phyloP scores from a whole-genome alignment of 495 filamentous ascomycete species.

The Podospora fimiseda region DNA sequence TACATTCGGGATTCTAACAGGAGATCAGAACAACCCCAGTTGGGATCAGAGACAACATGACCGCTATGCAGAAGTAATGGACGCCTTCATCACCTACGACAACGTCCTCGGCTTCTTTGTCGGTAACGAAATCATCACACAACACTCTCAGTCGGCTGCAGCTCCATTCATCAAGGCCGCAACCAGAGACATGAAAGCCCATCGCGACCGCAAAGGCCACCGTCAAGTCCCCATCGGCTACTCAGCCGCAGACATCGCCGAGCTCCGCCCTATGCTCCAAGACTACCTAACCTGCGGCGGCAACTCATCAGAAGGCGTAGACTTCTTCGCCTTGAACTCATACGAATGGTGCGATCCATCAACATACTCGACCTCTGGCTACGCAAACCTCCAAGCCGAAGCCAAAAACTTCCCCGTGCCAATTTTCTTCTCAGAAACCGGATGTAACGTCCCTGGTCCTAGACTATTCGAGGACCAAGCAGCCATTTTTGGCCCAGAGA shows the following conservation, averaged over 20 bases:
- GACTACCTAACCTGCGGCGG: slow-evolving; percentile 76
- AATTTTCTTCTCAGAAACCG: slow-evolving; percentile 81
- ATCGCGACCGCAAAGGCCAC: slow-evolving; percentile 71
- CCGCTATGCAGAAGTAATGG: slow-evolving; percentile 64
- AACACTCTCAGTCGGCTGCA: slow-evolving; percentile 53
- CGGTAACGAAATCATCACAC: slow-evolving; percentile 77
- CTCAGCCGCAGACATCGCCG: slow-evolving; percentile 79
- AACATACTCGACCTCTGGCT: slow-evolving; percentile 61
- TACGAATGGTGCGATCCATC: slow-evolving; percentile 82
- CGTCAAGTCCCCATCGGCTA: slow-evolving; percentile 81
- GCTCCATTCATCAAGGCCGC: slow-evolving; percentile 81
- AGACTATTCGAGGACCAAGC: slow-evolving; percentile 70
- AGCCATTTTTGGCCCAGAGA: slow-evolving; percentile 66
- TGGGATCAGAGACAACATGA: slow-evolving; percentile 68
- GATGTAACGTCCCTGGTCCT: slow-evolving; percentile 62
- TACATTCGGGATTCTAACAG: too few relatives aligned
- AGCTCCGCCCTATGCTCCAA: slow-evolving; percentile 77
- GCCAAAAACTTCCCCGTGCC: slow-evolving; percentile 57
- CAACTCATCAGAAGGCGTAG: slow-evolving; percentile 62
- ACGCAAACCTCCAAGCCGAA: slow-evolving; percentile 53
- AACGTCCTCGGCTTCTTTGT: slow-evolving; percentile 80
- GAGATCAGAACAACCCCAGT: slow-evolving; percentile 45
- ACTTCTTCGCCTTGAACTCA: slow-evolving; percentile 81
- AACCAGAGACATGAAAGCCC: slow-evolving; percentile 72
- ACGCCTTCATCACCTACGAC: slow-evolving; percentile 69